Base-by-base conservation (phyloP, 345 rosid species). In the Eucalyptus marginata region DNA sequence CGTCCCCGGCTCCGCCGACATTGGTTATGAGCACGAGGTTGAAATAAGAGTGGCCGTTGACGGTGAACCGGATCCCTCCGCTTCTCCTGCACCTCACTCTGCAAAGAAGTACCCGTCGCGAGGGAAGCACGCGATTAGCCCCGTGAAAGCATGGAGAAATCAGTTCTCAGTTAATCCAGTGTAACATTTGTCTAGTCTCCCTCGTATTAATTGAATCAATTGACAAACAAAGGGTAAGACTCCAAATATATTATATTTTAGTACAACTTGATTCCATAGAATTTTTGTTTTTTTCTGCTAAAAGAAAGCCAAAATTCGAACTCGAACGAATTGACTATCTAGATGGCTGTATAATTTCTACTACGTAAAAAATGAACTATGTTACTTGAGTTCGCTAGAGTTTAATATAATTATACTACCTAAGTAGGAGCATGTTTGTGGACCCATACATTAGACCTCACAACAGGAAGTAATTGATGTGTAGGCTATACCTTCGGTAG, bases 21-120 rank as follows among this genome's bases (percentile, higher is more conserved):
- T 96, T 96, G 11, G 97, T 96, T 44, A 96, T 31, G 6, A 96
- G 93, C 17, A 96, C 98, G 49, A 96, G 89, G 89, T 96, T 95
- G 93, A 96, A 96, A 92, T 96, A 96, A 14, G 98, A 96, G 88
- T 96, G 98, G 8, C 98, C 98, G 50, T 96, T 95, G 85, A 96
- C 87, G 49, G 98, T 92, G 92, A 96, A 96, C 93, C 98, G 92
- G 49, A 96, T 94, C 9, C 98, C 98, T 13, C 98, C 96, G 7
- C 91, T 94, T 91, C 96, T 93, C 93, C 91, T 90, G 90, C 98
- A 95, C 87, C 94, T 92, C 54, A 96, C 97, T 92, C 98, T 95
- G 83, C 79, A 51, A 47, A 52, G 62, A 84, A 49, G 49, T 0
- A 54, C 49, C 17, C 25, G n/a, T 44, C 49, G 40, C 3, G 29